These are phyloP conservation scores for Chlorella sp. DNA, from an alignment of 139 green algal species.

Conservation along the genomic window DNA sequence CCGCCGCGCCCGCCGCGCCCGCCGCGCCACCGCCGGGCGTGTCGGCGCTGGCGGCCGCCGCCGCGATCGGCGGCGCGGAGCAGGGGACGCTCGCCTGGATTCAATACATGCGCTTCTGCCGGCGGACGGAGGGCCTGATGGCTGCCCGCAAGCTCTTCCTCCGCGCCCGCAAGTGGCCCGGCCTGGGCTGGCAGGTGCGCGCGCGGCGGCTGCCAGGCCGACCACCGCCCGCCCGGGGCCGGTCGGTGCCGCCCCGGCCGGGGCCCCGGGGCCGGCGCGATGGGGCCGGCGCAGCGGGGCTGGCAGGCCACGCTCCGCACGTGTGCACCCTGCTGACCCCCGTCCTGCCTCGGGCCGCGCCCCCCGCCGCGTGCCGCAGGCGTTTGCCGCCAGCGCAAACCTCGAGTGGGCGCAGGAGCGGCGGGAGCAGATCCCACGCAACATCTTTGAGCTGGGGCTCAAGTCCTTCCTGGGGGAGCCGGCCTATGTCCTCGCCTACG, in stretches of 20 bases:
- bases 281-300: no score
- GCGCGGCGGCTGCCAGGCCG: no score
- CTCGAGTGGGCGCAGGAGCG: slow-evolving; percentile 80
- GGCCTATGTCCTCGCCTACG: slow-evolving; percentile 78
- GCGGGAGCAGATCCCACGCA: slow-evolving; percentile 75
- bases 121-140: slow-evolving; percentile 61
- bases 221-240: no score
- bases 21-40: slow-evolving; percentile 20
- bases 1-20: no score
- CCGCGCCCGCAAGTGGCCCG: slow-evolving; percentile 65
- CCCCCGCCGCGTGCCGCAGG: no score
- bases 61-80: slow-evolving; percentile 44
- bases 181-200: slow-evolving; percentile 79
- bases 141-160: slow-evolving; percentile 82
- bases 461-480: slow-evolving; percentile 64
- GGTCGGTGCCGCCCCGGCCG: no score
- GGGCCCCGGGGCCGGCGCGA: no score
- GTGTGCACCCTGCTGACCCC: no score
- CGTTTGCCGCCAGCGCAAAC: slow-evolving; percentile 80
- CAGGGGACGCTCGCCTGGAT: slow-evolving; percentile 74
- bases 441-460: slow-evolving; percentile 94
- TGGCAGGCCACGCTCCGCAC: no score
- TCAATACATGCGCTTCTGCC: slow-evolving; percentile 85
- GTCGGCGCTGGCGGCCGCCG: no score
- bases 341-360: no score